Evolutionary conservation across 2,329 filamentous ascomycete genomes (phyloP).

Genomic region (Leptographium lundbergii): DNA sequence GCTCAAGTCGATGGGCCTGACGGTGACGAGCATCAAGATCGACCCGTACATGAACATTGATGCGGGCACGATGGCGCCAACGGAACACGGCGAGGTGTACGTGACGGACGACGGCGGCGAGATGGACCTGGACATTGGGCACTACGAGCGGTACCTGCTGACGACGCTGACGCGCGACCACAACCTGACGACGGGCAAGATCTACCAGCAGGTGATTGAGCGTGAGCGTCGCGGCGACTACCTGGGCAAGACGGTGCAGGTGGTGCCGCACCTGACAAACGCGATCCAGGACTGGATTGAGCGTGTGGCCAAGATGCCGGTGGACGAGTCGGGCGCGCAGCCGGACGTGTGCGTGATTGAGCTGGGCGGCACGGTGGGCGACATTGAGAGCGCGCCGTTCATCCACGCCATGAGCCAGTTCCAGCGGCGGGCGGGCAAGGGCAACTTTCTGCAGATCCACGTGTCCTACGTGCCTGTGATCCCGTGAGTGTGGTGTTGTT

Average conservation of each 20-base stretch:
- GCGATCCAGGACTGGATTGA: constrained; percentile 90
- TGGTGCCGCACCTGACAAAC: constrained; percentile 85
- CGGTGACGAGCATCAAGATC: constrained; percentile 45
- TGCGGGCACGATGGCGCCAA: constrained; percentile 23
- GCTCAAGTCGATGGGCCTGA: constrained; percentile 68
- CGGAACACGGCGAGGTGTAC: constrained; percentile 71
- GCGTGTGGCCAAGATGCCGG: constrained; percentile 70
- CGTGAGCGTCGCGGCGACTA: constrained; percentile 58
- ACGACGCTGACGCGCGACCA: constrained; percentile 73
- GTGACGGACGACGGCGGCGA: constrained; percentile 76
- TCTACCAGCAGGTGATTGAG: constrained; percentile 79
- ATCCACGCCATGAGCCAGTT: constrained; percentile 78
- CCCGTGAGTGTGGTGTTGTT: constrained; percentile 4
- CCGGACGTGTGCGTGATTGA: constrained; percentile 86
- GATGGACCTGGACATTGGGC: constrained; percentile 41
- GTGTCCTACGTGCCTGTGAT: constrained; percentile 74
- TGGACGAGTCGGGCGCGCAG: constrained; percentile 69
- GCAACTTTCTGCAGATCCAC: constrained; percentile 80
- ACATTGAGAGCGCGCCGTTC: constrained; percentile 81
- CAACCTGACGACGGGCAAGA: constrained; percentile 97
- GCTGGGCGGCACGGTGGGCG: constrained; percentile 53
- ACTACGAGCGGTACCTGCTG: constrained; percentile 59
- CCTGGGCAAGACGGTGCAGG: constrained; percentile 77
- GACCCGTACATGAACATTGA: constrained; percentile 35
- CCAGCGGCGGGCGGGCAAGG: constrained; percentile 55